Evolutionary conservation across 495 filamentous ascomycete species (phyloP).

Genomic region (Gamarada debralockiae): DNA sequence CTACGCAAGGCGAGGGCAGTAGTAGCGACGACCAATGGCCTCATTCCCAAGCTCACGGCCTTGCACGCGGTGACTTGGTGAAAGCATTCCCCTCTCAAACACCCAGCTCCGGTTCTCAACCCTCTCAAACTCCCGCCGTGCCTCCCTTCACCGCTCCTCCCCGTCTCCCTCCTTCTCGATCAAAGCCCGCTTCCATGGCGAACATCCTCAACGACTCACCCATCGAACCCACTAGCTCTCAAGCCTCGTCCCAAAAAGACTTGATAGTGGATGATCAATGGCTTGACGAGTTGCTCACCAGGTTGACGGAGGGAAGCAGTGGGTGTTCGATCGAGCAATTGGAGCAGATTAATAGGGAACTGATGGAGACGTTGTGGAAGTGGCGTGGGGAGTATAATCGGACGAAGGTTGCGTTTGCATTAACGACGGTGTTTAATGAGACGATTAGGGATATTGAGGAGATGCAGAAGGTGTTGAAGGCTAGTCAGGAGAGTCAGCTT

Average conservation of each 20-base stretch:
- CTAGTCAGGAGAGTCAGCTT: slow-evolving; percentile 14
- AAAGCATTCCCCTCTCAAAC: slow-evolving; percentile 20
- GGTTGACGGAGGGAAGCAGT: slow-evolving; percentile 60
- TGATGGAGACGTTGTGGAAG: slow-evolving; percentile 89
- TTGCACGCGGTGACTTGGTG: slow-evolving; percentile 34
- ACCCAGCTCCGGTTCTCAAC: slow-evolving; percentile 19
- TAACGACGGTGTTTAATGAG: slow-evolving; percentile 70
- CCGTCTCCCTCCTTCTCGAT: slow-evolving; percentile 20
- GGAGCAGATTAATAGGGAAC: slow-evolving; percentile 83
- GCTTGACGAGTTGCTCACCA: slow-evolving; percentile 50
- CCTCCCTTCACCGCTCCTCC: slow-evolving; percentile 40
- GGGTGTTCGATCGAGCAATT: slow-evolving; percentile 90
- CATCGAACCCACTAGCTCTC: slow-evolving; percentile 34
- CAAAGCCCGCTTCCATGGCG: slow-evolving; percentile 22
- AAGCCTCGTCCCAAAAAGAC: slow-evolving; percentile 37
- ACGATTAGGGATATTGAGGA: slow-evolving; percentile 73
- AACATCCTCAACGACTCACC: slow-evolving; percentile 42
- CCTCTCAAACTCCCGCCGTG: slow-evolving; percentile 25
- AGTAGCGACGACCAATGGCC: slow-evolving; percentile 35
- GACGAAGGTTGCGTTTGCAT: slow-evolving; percentile 56
- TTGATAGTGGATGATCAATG: slow-evolving; percentile 55
- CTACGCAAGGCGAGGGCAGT: slow-evolving; percentile 5
- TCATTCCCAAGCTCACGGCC: slow-evolving; percentile 48
- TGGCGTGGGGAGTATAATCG: slow-evolving; percentile 76
- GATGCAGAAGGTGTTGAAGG: slow-evolving; percentile 25